Evolutionary conservation across 768 basidiomycete species (phyloP).

Genomic region (Tulasnella sp.): DNA sequence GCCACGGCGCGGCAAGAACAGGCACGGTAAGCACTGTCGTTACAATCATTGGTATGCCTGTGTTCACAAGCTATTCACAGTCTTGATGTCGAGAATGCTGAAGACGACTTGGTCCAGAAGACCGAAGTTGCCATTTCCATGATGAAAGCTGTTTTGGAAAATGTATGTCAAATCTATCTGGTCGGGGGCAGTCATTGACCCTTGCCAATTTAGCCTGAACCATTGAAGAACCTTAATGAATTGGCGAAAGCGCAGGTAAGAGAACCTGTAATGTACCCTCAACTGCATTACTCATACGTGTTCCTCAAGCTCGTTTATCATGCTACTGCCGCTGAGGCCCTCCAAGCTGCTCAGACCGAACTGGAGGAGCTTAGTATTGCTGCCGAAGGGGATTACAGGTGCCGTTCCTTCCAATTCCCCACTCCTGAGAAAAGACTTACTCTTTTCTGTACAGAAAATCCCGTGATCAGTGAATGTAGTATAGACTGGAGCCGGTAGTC

Average conservation of each 20-base stretch:
- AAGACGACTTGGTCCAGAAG: constrained; percentile 93
- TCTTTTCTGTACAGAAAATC: no score
- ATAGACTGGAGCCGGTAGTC: no score
- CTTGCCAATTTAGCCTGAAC: constrained; percentile 61
- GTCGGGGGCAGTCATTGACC: not conserved
- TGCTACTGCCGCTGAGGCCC: constrained; percentile 62
- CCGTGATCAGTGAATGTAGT: no score
- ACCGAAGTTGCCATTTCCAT: constrained; percentile 94
- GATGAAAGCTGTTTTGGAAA: constrained; percentile 98
- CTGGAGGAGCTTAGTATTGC: constrained; percentile 87
- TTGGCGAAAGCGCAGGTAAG: constrained; percentile 78
- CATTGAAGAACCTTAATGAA: constrained; percentile 85
- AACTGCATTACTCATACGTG: not conserved
- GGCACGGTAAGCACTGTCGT: constrained; percentile 35
- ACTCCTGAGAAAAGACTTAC: no score
- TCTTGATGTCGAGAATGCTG: constrained; percentile 84
- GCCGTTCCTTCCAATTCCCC: no score
- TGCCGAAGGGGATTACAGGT: constrained; percentile 94
- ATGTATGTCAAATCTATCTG: constrained; percentile 41
- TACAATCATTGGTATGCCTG: not conserved
- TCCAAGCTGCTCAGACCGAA: constrained; percentile 75
- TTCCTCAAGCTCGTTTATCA: constrained; percentile 50
- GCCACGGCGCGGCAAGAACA: constrained; percentile 74
- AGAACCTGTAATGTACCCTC: not conserved
- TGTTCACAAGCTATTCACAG: constrained; percentile 14